Conservation (phyloP, 1,139 yeast species). For the Candida mesenterica region DNA sequence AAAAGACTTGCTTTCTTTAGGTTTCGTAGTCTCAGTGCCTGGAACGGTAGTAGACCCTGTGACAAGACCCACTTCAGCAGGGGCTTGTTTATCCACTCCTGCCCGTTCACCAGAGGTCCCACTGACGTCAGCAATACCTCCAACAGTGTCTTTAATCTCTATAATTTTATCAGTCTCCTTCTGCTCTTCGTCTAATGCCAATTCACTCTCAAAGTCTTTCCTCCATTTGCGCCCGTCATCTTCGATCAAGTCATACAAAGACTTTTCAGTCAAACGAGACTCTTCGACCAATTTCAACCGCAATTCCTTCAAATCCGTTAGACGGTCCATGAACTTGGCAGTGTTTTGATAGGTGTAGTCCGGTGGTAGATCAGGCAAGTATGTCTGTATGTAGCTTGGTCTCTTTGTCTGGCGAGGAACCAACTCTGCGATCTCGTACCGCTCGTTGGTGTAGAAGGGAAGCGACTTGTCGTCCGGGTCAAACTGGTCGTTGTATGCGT, state of each 20-base stretch:
- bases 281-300: constrained; percentile 74
- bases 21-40: not conserved
- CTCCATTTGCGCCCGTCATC: constrained; percentile 40
- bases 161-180: constrained; percentile 9
- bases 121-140: not conserved
- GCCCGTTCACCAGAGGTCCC: not conserved
- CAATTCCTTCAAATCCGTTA: constrained; percentile 71
- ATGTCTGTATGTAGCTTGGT: constrained; percentile 62
- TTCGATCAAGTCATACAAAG: constrained; percentile 59
- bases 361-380: constrained; percentile 88
- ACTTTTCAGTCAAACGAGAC: constrained; percentile 75
- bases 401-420: constrained; percentile 53
- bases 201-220: constrained; percentile 25
- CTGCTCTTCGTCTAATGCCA: constrained; percentile 24
- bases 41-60: no score
- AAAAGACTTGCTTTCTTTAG: constrained; percentile 27
- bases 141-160: not conserved
- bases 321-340: constrained; percentile 58
- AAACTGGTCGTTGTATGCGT: constrained; percentile 5
- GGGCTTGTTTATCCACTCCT: no score
- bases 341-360: constrained; percentile 86
- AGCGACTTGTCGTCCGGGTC: constrained; percentile 24
- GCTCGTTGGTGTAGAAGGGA: constrained; percentile 45
- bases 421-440: constrained; percentile 49
- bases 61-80: no score